Evolutionary conservation across 2,329 filamentous ascomycete genomes (phyloP).

Genomic region (Cladosporium sp.): DNA sequence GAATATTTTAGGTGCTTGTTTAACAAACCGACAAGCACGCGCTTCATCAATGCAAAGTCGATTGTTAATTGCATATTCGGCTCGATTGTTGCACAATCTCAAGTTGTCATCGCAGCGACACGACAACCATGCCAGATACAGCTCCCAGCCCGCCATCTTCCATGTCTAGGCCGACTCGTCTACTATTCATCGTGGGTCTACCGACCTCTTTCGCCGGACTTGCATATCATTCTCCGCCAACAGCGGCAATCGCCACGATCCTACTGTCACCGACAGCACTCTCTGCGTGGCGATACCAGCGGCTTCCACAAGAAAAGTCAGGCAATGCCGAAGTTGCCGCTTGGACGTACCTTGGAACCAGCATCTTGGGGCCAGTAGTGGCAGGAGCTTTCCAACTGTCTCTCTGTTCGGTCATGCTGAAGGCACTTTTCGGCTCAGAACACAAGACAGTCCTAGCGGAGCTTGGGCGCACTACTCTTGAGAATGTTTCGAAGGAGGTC

Average conservation of each 20-base stretch:
- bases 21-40: no score
- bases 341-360: not conserved
- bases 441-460: not conserved
- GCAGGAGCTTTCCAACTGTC: not conserved
- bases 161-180: not conserved
- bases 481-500: not conserved
- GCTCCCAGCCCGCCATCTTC: no score
- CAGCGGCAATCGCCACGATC: not conserved
- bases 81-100: no score
- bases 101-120: no score
- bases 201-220: slow-evolving; percentile 1
- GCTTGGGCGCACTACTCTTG: not conserved
- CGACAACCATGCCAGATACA: no score
- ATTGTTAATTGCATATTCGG: no score
- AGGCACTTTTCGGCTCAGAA: not conserved
- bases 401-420: not conserved
- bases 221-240: not conserved
- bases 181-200: not conserved
- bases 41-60: no score
- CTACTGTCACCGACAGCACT: not conserved
- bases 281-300: not conserved
- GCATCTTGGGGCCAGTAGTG: not conserved
- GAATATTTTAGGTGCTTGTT: no score
- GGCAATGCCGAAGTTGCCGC: not conserved
- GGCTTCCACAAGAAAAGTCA: not conserved